A percentile compares a stretch with the other conserved stretches of the same genome.
Conservation (phyloP, 257 asterid species). For the Capsicum pubescens region DNA sequence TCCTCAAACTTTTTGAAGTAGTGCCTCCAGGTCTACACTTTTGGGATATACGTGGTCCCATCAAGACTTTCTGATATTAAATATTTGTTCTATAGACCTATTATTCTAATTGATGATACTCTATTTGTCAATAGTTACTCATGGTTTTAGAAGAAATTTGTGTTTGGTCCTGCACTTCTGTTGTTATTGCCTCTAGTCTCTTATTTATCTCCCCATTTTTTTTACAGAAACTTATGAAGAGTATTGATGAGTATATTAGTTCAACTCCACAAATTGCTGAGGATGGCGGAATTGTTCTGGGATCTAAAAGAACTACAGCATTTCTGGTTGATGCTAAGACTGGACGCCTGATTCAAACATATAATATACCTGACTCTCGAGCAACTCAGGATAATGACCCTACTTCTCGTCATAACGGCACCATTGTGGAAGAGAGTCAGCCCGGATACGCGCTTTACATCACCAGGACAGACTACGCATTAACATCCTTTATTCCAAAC, state of each 20-base stretch:
- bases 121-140: neutral
- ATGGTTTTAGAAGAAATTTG: neutral
- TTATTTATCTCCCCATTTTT: slow-evolving; percentile 5
- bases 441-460: slow-evolving; percentile 66
- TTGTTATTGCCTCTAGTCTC: neutral
- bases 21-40: neutral
- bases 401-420: slow-evolving; percentile 42
- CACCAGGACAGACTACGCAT: slow-evolving; percentile 86
- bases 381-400: slow-evolving; percentile 37
- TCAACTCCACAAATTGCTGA: slow-evolving; percentile 96
- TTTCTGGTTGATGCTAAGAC: slow-evolving; percentile 80
- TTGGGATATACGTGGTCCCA: neutral
- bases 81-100: neutral
- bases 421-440: slow-evolving; percentile 49
- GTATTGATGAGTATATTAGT: slow-evolving; percentile 79
- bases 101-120: neutral
- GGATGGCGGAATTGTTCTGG: slow-evolving; percentile 91
- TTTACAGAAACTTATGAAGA: slow-evolving; percentile 75
- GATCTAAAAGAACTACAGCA: slow-evolving; percentile 74
- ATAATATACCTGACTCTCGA: slow-evolving; percentile 55
- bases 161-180: neutral
- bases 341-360: slow-evolving; percentile 68
- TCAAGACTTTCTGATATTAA: neutral
- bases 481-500: slow-evolving; percentile 80
- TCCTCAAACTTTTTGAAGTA: slow-evolving; percentile 11